Evolutionary conservation across 2,329 filamentous ascomycete species (phyloP), one percentile per base, ranked within the genome.

Genomic region (Ophiognomonia clavigignenti-juglandacearum): DNA sequence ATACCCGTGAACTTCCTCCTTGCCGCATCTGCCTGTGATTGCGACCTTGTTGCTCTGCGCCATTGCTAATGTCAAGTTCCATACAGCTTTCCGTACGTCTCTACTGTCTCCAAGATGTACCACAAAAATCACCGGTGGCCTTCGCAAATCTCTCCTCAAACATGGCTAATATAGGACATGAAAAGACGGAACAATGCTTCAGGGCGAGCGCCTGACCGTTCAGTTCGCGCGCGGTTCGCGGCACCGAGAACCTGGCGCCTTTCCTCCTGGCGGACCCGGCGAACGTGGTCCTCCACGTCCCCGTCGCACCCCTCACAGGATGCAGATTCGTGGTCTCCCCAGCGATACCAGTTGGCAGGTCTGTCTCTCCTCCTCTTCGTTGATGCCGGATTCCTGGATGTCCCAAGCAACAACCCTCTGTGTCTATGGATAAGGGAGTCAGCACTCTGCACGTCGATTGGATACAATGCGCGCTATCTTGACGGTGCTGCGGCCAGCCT

Each of bases 341-440:
- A 84, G 82, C 74, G 92, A 97, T 78, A 98, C 93, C 78, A 96
- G 91, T 83, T 98, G 93, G 93, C 93, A 98, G 93, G 93, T 98
- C 86, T 93, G 93, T 87, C 75, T 67, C 66, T 67, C 69, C 75
- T 75, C 80, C 74, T 72, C 72, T 79, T 77, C 66, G 62, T 77
- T 74, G 66, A 68, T 64, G 64, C 62, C 68, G 69, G 69, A 69
- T 58, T 63, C 64, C 63, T 61, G 69, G 68, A 69, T 57, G 39
- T 47, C 52, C 54, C 50, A 45, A 49, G 31, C 47, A 40, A 32
- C 51, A 26, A 44, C 26, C 38, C 31, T 41, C 35, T 44, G 36
- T 44, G 48, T 48, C 37, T 47, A 51, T 52, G 55, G 55, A 53
- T 49, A 46, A n/a, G 37, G 31, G 47, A 34, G 42, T 48, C 26